Evolutionary conservation across 305 asterid species (phyloP).

Genomic region (Solanum chacoense): DNA sequence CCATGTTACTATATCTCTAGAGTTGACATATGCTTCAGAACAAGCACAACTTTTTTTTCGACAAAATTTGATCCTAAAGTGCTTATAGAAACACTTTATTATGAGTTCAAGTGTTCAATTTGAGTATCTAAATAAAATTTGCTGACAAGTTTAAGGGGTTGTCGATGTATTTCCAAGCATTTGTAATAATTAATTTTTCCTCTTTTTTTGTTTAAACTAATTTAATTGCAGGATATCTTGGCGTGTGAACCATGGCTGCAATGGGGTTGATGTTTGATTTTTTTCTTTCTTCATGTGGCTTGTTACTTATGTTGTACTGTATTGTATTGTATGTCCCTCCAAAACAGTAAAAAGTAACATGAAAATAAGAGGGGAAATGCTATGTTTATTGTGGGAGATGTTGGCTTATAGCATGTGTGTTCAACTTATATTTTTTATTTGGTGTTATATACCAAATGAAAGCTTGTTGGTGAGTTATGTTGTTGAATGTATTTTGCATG

Average conservation of each 20-base stretch:
- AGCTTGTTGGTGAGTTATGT: background rate
- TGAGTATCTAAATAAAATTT: background rate
- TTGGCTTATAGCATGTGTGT: background rate
- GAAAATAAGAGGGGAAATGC: background rate
- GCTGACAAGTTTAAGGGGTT: background rate
- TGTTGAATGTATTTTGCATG: background rate
- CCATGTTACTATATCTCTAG: background rate
- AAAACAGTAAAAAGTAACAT: background rate
- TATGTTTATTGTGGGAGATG: background rate
- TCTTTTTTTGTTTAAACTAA: background rate
- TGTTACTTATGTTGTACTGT: background rate
- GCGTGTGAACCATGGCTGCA: background rate
- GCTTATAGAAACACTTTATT: background rate
- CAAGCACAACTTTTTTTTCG: background rate
- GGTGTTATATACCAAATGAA: background rate
- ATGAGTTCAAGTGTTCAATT: background rate
- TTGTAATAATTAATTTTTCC: background rate
- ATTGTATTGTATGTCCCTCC: background rate
- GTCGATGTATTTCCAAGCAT: background rate
- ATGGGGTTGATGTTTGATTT: background rate
- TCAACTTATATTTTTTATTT: background rate
- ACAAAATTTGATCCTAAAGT: background rate
- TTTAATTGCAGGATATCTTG: background rate
- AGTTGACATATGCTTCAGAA: background rate
- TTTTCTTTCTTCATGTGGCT: background rate